Base-by-base conservation (phyloP, 306 rosid species). In the Senna tora region DNA sequence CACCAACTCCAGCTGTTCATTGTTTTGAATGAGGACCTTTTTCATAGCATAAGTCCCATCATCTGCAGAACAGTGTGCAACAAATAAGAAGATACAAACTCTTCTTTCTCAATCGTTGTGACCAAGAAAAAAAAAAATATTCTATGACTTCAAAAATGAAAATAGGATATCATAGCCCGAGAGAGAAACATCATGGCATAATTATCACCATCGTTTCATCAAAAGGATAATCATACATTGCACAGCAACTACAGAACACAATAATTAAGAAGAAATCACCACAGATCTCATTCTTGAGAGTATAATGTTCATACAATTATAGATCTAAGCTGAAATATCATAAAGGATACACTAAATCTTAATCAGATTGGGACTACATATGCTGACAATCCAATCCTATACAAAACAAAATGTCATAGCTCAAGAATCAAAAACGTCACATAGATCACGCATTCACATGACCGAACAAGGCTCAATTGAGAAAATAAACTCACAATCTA, bases 11-110 rank as follows among this genome's bases (percentile, higher is more conserved):
- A 94, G 80, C 82, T 94, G 99, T 66, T 94, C 99, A 19, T 65
- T 85, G 84, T 77, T 89, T 90, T 91, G 96, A 82, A 94, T 94
- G 63, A 94, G 89, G 69, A 91, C 96, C 52, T 91, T 94, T 73
- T 94, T 94, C 96, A 94, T 82, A 30, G 99, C 99, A 77, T 91
- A 94, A 56, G 96, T 86, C 50, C 97, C 97, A 47, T 94, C 99
- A 62, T 82, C 99, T 94, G 78, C 74, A 60, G 51, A 58, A n/a
- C 41, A 52, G 14, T 53, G 64, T 10, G 67, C 45, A 39, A 22
- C 16, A 71, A 15, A 58, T 16, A 56, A 32, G 19, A 62, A 25
- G 6, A 63, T 59, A 64, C 42, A 41, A 69, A 13, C 58, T 21
- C 74, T 42, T 32, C 42, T 34, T 65, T 65, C 12, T 42, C 62